These are phyloP conservation scores for Tetradesmus lagerheimii DNA, from an alignment of 139 green algal genomes.

Conservation along the genomic window DNA sequence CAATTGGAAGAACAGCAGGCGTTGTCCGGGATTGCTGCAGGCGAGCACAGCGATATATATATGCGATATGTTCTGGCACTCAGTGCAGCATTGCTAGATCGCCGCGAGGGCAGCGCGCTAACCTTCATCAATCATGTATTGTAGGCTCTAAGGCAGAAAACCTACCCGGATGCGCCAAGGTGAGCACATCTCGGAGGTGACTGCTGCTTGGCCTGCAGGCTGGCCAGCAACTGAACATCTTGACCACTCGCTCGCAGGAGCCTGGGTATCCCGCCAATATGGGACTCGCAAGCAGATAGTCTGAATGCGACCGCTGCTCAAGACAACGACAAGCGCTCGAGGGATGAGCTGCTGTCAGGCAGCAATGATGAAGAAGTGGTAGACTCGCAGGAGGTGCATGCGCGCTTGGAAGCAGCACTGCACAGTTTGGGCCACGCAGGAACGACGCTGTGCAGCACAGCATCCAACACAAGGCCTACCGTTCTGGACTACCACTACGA, in stretches of 20 bases:
- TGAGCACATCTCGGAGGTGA: neutral
- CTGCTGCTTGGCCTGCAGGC: neutral
- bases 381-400: neutral
- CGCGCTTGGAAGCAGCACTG: conserved; percentile 16
- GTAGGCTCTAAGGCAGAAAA: neutral
- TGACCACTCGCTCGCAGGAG: neutral
- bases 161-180: neutral
- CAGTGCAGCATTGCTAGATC: neutral
- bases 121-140: neutral
- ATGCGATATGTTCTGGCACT: no score
- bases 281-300: neutral
- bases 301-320: neutral
- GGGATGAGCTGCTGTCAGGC: neutral
- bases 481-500: conserved; percentile 48
- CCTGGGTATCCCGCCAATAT: neutral
- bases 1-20: neutral
- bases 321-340: neutral
- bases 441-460: neutral
- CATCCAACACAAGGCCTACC: conserved; percentile 14
- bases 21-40: neutral
- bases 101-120: neutral
- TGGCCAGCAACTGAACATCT: neutral
- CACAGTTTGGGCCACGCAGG: neutral
- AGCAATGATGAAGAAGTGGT: neutral
- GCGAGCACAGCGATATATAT: no score